These are phyloP conservation scores for Uncinocarpus reesii DNA, from an alignment of 2,329 filamentous ascomycete species.

Conservation along the genomic window DNA sequence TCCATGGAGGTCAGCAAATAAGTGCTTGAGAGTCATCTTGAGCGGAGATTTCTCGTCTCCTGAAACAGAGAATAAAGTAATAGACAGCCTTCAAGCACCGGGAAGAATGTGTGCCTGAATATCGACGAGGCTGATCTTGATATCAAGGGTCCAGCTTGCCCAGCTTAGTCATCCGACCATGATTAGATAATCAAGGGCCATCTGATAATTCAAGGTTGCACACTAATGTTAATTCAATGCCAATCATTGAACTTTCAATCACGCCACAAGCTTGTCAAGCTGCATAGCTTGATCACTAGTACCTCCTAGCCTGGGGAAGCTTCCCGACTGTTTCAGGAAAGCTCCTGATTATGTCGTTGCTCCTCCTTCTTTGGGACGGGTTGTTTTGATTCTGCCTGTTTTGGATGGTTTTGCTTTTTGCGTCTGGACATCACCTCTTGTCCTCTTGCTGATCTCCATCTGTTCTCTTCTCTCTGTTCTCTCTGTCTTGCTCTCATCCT, in stretches of 20 bases:
- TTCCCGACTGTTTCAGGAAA: constrained; percentile 6
- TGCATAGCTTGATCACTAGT: neutral
- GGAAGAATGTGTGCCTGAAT: too few species aligned
- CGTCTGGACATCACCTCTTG: neutral
- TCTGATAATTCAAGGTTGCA: too few species aligned
- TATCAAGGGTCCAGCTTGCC: too few species aligned
- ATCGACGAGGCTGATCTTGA: too few species aligned
- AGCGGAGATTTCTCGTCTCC: too few species aligned
- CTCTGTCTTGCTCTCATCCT: neutral
- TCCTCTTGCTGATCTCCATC: neutral
- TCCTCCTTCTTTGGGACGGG: neutral
- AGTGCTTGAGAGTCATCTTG: too few species aligned
- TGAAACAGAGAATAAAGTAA: too few species aligned
- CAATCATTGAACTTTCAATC: neutral
- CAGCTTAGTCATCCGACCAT: too few species aligned
- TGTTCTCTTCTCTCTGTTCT: neutral
- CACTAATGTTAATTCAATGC: constrained; percentile 1
- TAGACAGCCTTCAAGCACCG: too few species aligned
- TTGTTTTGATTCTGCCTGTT: constrained; percentile 10
- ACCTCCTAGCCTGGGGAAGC: constrained; percentile 1
- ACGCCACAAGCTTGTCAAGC: neutral
- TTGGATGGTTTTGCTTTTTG: neutral
- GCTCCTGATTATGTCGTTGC: neutral
- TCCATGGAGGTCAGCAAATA: too few species aligned
- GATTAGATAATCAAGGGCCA: too few species aligned